Evolutionary conservation across 2,329 filamentous ascomycete species (phyloP), one percentile per base, ranked within the genome.

Genomic region (Ceratocystis cacaofunesta): DNA sequence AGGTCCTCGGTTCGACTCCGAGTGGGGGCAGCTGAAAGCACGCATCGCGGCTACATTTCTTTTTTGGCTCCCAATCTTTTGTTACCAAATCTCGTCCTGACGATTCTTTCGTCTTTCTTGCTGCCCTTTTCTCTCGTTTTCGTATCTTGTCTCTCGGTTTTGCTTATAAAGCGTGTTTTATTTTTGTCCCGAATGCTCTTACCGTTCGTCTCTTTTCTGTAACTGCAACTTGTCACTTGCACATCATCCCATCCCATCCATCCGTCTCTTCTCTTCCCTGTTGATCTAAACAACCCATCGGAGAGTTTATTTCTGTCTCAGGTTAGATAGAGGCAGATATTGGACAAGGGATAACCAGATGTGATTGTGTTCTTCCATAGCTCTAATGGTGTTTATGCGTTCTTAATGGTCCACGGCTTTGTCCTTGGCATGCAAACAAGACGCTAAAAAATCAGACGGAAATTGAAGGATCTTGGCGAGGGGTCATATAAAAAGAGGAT

Each of bases 1-100:
- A 74, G 71, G 71, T 73, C 71, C 71, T 70, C 70, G 70, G 72
- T 73, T 74, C 72, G 71, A 73, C 71, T 73, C 72, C 71, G 71
- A 71, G 71, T 73, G 70, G 69, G 70, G 72, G 72, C 70, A 73
- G 19, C 7, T 25, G 25, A 1, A 25, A 1, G n/a, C 19, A 2
- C 1, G 30, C 1, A 12, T 1, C 0, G 2, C 36, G 3, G 36
- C 10, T 3, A 0, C 10, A 1, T 4, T 3, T 7, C 0, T 2
- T 48, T 65, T 61, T 32, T 61, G 15, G 3, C 1, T 2, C 5
- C 22, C 8, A 15, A 17, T 8, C 3, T 25, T 57, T 57, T 57
- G 17, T 3, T 8, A 48, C 7, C 44, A 48, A 5, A 48, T 50
- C 6, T 19, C 46, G 7, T 12, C 46, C 22, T 22, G 46, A 4